Evolutionary conservation across 2,329 filamentous ascomycete species (phyloP).

Genomic region (Coniochaeta prunicola): DNA sequence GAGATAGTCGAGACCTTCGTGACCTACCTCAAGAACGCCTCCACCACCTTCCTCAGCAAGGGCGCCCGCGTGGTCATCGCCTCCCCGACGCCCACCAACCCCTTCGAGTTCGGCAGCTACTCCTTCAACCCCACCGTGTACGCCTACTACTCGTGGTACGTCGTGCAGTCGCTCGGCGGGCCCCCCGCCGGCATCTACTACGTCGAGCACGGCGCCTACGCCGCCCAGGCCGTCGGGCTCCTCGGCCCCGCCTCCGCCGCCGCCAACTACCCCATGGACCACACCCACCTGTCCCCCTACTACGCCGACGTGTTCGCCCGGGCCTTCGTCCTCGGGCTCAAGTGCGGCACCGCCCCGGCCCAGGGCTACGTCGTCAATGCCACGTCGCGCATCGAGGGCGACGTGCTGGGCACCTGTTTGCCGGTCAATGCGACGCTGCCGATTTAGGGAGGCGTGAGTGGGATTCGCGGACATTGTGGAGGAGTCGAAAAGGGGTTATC

Average conservation of each 20-base stretch:
- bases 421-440: not conserved
- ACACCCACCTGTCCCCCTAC: constrained; percentile 52
- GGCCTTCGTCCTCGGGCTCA: constrained; percentile 49
- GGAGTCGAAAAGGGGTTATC: not conserved
- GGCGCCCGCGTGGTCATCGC: constrained; percentile 55
- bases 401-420: constrained; percentile 1
- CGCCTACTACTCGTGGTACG: constrained; percentile 44
- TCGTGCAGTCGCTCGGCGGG: constrained; percentile 23
- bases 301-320: constrained; percentile 50
- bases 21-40: constrained; percentile 51
- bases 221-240: constrained; percentile 42
- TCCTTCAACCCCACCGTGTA: constrained; percentile 42
- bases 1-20: constrained; percentile 56
- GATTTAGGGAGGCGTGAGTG: not conserved
- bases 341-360: constrained; percentile 38
- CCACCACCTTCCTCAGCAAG: constrained; percentile 43
- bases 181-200: constrained; percentile 38
- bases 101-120: constrained; percentile 49
- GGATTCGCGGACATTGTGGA: not conserved
- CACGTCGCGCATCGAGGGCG: constrained; percentile 11
- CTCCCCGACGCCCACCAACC: constrained; percentile 48
- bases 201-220: constrained; percentile 54
- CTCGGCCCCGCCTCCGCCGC: constrained; percentile 43
- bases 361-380: constrained; percentile 22
- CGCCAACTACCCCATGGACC: constrained; percentile 48